Conservation (phyloP, 164 flowering plant species). For the Piper betle region DNA sequence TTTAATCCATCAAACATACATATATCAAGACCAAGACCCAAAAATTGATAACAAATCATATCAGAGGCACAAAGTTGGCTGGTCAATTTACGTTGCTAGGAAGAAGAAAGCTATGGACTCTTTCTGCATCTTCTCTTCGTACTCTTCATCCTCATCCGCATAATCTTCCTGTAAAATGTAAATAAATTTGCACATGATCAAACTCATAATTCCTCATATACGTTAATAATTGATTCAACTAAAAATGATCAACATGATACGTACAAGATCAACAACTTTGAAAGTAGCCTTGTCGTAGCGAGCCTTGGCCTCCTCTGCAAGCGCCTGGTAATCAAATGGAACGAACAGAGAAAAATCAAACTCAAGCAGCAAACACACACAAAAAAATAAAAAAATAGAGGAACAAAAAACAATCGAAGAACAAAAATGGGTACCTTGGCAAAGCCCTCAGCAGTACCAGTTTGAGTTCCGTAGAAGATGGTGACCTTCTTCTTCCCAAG, state of each 20-base stretch:
- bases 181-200: not conserved
- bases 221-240: no score
- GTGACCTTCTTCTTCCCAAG: conserved; percentile 78
- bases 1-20: not conserved
- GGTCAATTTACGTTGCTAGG: conserved; percentile 69
- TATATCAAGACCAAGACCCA: not conserved
- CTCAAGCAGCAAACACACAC: not conserved
- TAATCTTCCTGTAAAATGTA: conserved; percentile 65
- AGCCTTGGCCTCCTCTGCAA: conserved; percentile 78
- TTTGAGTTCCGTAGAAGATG: conserved; percentile 87
- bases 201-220: no score
- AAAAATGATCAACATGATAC: not conserved
- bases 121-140: conserved; percentile 67
- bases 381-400: no score
- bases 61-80: not conserved
- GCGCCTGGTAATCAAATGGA: conserved; percentile 29
- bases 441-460: conserved; percentile 98
- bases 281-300: conserved; percentile 70
- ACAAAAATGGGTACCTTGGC: conserved; percentile 19
- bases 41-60: not conserved
- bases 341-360: not conserved
- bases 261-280: conserved; percentile 80
- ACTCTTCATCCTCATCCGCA: conserved; percentile 83
- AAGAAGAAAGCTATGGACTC: conserved; percentile 69
- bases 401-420: no score